Evolutionary conservation across 1,284 basidiomycete genomes (phyloP).

Genomic region (Sporisorium graminicola): DNA sequence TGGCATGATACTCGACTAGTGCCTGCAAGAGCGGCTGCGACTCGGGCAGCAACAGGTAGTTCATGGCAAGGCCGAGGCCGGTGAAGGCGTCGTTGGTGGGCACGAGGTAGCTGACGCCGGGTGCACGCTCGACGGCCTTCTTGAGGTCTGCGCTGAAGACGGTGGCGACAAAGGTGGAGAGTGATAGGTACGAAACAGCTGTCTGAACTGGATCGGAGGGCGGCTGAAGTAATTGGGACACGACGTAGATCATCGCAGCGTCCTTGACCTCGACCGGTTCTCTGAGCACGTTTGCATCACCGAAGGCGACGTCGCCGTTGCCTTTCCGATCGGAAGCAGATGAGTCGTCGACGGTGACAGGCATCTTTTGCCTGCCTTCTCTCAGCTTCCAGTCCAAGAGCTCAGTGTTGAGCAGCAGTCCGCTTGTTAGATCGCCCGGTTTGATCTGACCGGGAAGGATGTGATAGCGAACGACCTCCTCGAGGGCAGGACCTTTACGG

Average conservation of each 20-base stretch:
- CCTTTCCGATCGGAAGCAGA: conserved; percentile 63
- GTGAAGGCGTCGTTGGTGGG: conserved; percentile 90
- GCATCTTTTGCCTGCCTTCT: conserved; percentile 70
- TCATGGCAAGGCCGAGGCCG: conserved; percentile 87
- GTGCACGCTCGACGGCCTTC: conserved; percentile 68
- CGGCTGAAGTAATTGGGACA: conserved; percentile 84
- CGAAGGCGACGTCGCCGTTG: conserved; percentile 77
- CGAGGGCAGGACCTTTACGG: conserved; percentile 34
- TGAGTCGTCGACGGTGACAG: conserved; percentile 60
- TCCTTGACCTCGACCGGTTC: conserved; percentile 82
- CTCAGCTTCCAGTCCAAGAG: conserved; percentile 64
- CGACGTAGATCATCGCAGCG: conserved; percentile 84
- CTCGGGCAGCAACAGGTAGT: conserved; percentile 80
- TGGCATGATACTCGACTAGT: conserved; percentile 86
- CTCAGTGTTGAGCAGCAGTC: conserved; percentile 61
- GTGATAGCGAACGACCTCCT: conserved; percentile 63
- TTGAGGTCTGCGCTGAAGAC: conserved; percentile 71
- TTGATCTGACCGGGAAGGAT: conserved; percentile 55
- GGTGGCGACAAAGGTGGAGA: conserved; percentile 86
- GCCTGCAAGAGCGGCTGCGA: conserved; percentile 80
- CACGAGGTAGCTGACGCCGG: conserved; percentile 85
- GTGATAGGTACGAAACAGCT: conserved; percentile 82
- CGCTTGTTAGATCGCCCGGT: conserved; percentile 42
- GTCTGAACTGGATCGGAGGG: conserved; percentile 85
- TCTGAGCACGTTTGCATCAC: conserved; percentile 83